A percentile compares a stretch with the other conserved stretches of the same genome.
Conservation (phyloP, 2,329 filamentous ascomycete genomes). For the Trichoderma sp. region DNA sequence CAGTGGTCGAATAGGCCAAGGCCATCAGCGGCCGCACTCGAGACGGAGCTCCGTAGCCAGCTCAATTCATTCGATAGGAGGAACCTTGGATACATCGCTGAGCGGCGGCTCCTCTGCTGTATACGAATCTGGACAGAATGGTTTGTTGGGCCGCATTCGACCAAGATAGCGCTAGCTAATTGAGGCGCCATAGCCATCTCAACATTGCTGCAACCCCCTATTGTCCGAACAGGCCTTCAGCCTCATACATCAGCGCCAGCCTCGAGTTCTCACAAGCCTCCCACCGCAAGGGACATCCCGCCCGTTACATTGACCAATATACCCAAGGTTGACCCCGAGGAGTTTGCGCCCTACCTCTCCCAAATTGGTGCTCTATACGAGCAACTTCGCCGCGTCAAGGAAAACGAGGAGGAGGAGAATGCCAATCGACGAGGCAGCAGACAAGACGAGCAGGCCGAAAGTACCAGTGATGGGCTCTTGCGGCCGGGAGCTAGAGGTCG, state of each 20-base stretch:
- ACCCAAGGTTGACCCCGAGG: slow-evolving; percentile 70
- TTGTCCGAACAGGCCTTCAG: slow-evolving; percentile 80
- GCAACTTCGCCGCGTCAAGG: slow-evolving; percentile 79
- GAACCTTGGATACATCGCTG: slow-evolving; percentile 70
- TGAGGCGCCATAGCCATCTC: slow-evolving; percentile 68
- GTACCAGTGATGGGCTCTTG: slow-evolving; percentile 44
- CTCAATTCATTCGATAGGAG: slow-evolving; percentile 83
- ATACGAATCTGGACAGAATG: slow-evolving; percentile 79
- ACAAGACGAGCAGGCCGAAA: slow-evolving; percentile 43
- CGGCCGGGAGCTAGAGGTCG: slow-evolving; percentile 39
- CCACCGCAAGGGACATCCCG: slow-evolving; percentile 85
- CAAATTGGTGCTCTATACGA: slow-evolving; percentile 88
- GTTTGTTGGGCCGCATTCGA: slow-evolving; percentile 39
- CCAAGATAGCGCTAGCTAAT: slow-evolving; percentile 4
- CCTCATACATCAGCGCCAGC: slow-evolving; percentile 70
- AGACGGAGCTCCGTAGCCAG: slow-evolving; percentile 81
- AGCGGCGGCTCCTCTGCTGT: slow-evolving; percentile 55
- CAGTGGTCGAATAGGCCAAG: slow-evolving; percentile 44
- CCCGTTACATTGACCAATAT: slow-evolving; percentile 91
- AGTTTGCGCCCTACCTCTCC: slow-evolving; percentile 79
- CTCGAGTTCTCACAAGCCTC: slow-evolving; percentile 74
- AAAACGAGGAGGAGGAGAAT: slow-evolving; percentile 64
- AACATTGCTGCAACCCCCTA: slow-evolving; percentile 85
- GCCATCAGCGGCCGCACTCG: slow-evolving; percentile 45
- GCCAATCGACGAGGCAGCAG: slow-evolving; percentile 37